Conservation (phyloP, 1,284 basidiomycete species). For the Fomitopsis schrenkii region DNA sequence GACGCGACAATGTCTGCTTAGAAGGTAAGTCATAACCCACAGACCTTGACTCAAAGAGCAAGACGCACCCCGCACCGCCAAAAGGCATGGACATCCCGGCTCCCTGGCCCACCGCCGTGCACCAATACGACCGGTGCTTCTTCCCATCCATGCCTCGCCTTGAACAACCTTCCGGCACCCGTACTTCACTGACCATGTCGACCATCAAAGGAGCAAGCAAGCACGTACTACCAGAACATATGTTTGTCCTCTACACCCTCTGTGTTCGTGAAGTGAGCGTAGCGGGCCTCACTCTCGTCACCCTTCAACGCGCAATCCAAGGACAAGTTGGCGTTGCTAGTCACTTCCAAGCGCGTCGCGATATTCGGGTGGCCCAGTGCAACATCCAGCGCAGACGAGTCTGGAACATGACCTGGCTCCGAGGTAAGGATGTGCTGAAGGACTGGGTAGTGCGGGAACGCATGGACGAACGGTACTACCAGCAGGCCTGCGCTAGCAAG, state of each 20-base stretch:
- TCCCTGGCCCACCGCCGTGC: constrained; percentile 3
- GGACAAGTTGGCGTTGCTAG: background rate
- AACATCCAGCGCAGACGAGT: background rate
- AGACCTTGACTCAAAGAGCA: background rate
- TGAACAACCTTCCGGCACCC: background rate
- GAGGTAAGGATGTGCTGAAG: background rate
- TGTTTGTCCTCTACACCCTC: constrained; percentile 5
- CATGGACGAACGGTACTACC: background rate
- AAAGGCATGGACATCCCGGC: constrained; percentile 6
- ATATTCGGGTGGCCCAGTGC: constrained; percentile 2
- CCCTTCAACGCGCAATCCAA: constrained; percentile 1
- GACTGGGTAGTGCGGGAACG: background rate
- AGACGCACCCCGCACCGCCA: constrained; percentile 4
- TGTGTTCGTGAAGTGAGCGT: constrained; percentile 6
- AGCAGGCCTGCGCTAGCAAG: no score
- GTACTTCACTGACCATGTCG: background rate
- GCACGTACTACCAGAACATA: constrained; percentile 5
- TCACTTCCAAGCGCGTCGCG: constrained; percentile 3
- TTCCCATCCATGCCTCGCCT: background rate
- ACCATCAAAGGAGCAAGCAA: background rate
- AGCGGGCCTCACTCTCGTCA: background rate
- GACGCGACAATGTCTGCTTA: constrained; percentile 1
- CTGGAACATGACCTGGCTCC: no score
- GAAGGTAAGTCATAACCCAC: background rate
- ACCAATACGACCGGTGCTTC: constrained; percentile 4